Evolutionary conservation across 2,329 filamentous ascomycete genomes (phyloP).

Genomic region (Polychaeton citri): DNA sequence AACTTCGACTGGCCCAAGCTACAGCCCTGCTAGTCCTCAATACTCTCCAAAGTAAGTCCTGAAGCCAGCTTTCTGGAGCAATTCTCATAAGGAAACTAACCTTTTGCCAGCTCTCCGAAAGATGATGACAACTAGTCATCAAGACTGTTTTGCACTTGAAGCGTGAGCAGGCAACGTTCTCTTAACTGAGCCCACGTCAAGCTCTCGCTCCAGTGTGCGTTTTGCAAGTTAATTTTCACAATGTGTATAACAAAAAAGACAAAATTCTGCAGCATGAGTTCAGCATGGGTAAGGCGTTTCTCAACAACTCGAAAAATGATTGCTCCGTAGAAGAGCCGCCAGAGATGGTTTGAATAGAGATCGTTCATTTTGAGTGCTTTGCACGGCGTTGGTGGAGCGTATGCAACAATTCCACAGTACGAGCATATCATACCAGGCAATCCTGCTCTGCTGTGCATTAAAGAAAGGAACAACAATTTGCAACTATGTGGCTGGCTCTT

Average conservation of each 20-base stretch:
- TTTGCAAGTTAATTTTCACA: not conserved
- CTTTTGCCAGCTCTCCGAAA: conserved; percentile 14
- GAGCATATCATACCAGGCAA: too few species aligned
- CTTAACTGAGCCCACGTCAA: conserved; percentile 21
- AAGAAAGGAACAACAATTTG: too few species aligned
- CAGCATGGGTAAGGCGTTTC: not conserved
- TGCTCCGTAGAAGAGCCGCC: too few species aligned
- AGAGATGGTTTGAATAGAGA: too few species aligned
- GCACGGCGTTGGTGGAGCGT: too few species aligned
- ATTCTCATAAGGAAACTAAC: conserved; percentile 1
- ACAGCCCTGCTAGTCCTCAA: conserved; percentile 41
- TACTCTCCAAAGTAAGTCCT: conserved; percentile 36
- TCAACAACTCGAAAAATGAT: not conserved
- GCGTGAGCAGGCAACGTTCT: conserved; percentile 13
- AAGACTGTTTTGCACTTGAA: conserved; percentile 3
- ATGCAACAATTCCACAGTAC: too few species aligned
- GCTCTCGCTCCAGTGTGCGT: too few species aligned
- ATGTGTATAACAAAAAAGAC: not conserved
- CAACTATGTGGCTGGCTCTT: too few species aligned
- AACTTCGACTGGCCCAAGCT: conserved; percentile 21
- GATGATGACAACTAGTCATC: conserved; percentile 10
- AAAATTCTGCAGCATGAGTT: not conserved
- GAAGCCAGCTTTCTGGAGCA: not conserved
- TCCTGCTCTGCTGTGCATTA: too few species aligned
- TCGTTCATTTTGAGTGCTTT: too few species aligned